A percentile compares a stretch with the other conserved stretches of the same genome.
Conservation (phyloP, 2,329 filamentous ascomycete genomes). For the Aspergillus fumigatus region DNA sequence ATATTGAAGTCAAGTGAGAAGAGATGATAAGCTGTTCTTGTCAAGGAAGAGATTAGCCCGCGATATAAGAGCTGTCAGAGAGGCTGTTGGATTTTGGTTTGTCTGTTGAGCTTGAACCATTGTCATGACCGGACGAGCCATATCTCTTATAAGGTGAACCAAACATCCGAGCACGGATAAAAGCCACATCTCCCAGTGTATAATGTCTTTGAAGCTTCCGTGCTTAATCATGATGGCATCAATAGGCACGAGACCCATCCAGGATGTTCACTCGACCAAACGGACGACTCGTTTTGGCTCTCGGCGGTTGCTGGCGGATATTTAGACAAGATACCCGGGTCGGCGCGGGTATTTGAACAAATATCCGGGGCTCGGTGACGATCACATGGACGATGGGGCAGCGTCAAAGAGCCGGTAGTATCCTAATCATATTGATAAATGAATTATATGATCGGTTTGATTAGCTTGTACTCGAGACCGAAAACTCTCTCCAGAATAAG, state of each 20-base stretch:
- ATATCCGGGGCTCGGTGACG: neutral
- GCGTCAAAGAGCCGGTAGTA: neutral
- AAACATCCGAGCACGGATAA: neutral
- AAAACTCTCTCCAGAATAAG: neutral
- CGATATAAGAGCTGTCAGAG: neutral
- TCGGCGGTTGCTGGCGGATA: conserved; percentile 15
- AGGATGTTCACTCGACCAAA: neutral
- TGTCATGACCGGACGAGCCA: neutral
- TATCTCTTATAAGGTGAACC: neutral
- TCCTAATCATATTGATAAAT: neutral
- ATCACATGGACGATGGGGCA: neutral
- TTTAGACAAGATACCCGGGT: conserved; percentile 4
- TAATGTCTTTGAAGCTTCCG: neutral
- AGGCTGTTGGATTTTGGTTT: neutral
- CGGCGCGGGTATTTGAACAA: conserved; percentile 13
- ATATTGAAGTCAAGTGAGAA: conserved; percentile 14
- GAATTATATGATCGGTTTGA: neutral
- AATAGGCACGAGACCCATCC: neutral
- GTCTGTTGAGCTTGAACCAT: neutral
- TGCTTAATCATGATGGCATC: neutral
- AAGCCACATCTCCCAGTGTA: neutral
- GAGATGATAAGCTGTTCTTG: neutral
- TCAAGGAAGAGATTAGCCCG: neutral
- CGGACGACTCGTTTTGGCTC: conserved; percentile 3
- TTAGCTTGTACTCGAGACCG: neutral